Conservation (phyloP, 768 basidiomycete genomes). For the Boletus coccyginus region DNA sequence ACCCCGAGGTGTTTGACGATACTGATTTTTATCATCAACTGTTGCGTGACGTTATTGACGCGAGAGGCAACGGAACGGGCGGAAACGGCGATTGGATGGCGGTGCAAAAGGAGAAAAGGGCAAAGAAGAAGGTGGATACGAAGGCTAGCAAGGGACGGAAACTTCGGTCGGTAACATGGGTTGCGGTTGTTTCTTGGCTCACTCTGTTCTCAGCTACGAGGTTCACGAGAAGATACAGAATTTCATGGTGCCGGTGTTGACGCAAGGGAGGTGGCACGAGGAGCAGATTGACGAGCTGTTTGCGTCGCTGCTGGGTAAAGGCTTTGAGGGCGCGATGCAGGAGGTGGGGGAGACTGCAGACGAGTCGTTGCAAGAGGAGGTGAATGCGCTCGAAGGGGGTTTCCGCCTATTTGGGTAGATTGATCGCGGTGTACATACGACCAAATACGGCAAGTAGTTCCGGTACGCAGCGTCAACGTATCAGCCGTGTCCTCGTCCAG, state of each 20-base stretch:
- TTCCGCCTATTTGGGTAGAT: conserved; percentile 61
- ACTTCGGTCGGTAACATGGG: conserved; percentile 55
- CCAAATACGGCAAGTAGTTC: conserved; percentile 26
- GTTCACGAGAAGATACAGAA: conserved; percentile 95
- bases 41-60: conserved; percentile 87
- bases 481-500: not conserved
- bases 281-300: conserved; percentile 97
- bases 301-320: conserved; percentile 78
- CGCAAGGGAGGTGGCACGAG: conserved; percentile 79
- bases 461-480: conserved; percentile 6
- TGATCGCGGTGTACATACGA: conserved; percentile 1
- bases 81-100: conserved; percentile 61
- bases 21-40: conserved; percentile 93
- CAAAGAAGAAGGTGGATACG: conserved; percentile 89
- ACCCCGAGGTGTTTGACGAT: conserved; percentile 72
- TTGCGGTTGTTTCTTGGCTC: not conserved
- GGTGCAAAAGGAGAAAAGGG: conserved; percentile 64
- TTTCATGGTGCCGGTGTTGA: conserved; percentile 89
- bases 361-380: conserved; percentile 28
- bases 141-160: conserved; percentile 95
- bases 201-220: conserved; percentile 63
- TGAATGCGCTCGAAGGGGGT: conserved; percentile 38
- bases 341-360: conserved; percentile 29
- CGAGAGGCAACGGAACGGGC: conserved; percentile 43
- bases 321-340: conserved; percentile 44